Evolutionary conservation across 2,329 filamentous ascomycete genomes (phyloP), one percentile per base, ranked within the genome.

Genomic region (Fusarium haematococcum): DNA sequence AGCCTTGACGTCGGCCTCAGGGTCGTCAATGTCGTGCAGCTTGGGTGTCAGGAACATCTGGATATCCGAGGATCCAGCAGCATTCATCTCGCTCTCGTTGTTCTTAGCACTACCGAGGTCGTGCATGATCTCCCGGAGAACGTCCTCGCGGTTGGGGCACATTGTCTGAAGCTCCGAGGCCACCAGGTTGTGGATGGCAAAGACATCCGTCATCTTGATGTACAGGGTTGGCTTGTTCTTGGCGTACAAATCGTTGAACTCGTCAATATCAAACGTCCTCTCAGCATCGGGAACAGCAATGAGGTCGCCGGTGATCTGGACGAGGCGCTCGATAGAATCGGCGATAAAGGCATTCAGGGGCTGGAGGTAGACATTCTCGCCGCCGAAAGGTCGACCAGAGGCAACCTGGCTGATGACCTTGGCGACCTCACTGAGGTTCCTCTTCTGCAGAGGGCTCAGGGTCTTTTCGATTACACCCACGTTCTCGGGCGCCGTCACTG

Each of bases 201-300:
- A 98, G 67, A 99, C 95, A 81, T 99, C 97, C 18, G 94, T 91
- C 90, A 99, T 96, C 85, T 99, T 99, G 86, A 99, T 98, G 86
- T 98, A 99, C n/a, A 99, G 88, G 0, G 96, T 98, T 8, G 97
- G 97, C 83, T 98, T 98, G 74, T 95, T 97, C 82, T 97, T 95
- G 66, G 96, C 94, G 81, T 98, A 98, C 8, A 99, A 89, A 80
- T 99, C 97, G 81, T 98, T 98, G 89, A 97, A 99, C 82, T 98
- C 97, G 81, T 99, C 97, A 81, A 99, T 98, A 82, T 98, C 95
- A 80, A 98, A 99, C 27, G 97, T 97, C 62, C 91, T 89, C 83
- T 99, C 97, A 0, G 95, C 94, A 78, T 97, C 93, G 16, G 93
- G 91, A 14, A 98, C 94, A 14, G 93, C 91, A 75, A 99, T 94